Percentiles rank a stretch among this genome's conserved stretches.
phyloP scores from a whole-genome alignment of 352 stramenopile species.

The Pythium utonaiense region DNA sequence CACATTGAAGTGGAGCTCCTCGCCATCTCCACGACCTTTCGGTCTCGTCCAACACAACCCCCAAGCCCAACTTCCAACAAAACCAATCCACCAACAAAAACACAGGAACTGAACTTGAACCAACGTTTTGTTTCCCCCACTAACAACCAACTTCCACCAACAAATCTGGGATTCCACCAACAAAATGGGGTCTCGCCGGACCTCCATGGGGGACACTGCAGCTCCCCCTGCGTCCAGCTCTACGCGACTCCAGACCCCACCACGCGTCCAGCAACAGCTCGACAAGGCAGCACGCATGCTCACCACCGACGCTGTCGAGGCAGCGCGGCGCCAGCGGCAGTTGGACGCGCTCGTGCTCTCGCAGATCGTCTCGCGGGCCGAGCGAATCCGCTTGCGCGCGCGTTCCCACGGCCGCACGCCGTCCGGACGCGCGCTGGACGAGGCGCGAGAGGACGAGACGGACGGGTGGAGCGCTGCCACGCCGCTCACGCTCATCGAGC shows the following conservation, averaged over 20 bases:
- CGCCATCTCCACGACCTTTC: conserved; percentile 2
- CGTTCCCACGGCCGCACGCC: conserved; percentile 3
- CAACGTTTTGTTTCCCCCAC: not conserved
- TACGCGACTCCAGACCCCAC: not conserved
- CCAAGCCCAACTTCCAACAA: conserved; percentile 1
- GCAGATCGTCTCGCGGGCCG: conserved; percentile 41
- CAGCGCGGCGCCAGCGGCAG: conserved; percentile 15
- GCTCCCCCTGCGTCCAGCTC: not conserved
- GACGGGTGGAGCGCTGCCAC: not conserved
- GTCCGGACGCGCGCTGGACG: not conserved
- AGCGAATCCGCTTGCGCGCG: conserved; percentile 17
- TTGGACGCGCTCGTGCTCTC: conserved; percentile 31
- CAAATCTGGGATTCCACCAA: not conserved
- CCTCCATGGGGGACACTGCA: not conserved
- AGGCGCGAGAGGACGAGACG: not conserved
- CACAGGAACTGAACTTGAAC: not conserved
- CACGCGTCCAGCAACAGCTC: not conserved
- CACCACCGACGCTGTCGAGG: not conserved
- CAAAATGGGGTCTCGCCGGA: not conserved
- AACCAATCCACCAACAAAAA: not conserved
- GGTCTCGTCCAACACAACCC: not conserved
- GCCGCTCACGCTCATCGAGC: conserved; percentile 52
- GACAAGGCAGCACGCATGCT: not conserved
- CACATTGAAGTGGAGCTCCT: not conserved
- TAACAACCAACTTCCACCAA: not conserved